phyloP scores from a whole-genome alignment of 805 yeast genomes.

The Kuraishia ogatae region DNA sequence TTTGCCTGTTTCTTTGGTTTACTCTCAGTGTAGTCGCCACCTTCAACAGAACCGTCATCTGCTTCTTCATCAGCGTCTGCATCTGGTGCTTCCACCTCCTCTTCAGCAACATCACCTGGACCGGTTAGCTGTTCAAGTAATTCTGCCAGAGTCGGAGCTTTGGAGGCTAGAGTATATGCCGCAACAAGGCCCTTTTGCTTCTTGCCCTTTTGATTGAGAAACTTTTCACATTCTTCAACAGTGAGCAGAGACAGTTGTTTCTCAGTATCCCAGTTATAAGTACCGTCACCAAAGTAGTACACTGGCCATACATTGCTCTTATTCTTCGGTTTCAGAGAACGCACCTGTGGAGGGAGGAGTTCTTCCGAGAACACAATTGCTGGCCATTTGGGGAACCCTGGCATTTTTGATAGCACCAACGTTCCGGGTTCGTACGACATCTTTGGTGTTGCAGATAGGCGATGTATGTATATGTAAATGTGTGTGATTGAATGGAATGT shows the following conservation, averaged over 20 bases:
- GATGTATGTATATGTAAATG: not conserved
- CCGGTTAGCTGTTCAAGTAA: conserved; percentile 1
- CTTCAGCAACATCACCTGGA: not conserved
- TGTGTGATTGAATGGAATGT: not conserved
- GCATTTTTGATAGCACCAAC: conserved; percentile 35
- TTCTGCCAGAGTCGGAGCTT: conserved; percentile 4
- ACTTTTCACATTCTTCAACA: conserved; percentile 3
- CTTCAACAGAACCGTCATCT: too few species aligned
- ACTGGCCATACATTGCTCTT: conserved; percentile 1
- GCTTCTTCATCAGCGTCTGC: conserved; percentile 5
- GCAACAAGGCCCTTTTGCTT: conserved; percentile 6
- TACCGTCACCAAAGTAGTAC: conserved; percentile 23
- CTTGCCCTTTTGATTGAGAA: conserved; percentile 3
- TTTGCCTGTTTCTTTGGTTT: conserved; percentile 11
- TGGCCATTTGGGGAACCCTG: conserved; percentile 41
- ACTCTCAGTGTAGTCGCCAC: conserved; percentile 11
- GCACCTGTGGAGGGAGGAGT: conserved; percentile 20
- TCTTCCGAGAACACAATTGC: conserved; percentile 29
- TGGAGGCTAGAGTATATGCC: conserved; percentile 6
- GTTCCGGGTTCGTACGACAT: conserved; percentile 14
- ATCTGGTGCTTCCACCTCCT: conserved; percentile 1
- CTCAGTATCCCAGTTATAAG: conserved; percentile 33
- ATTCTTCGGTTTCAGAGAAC: conserved; percentile 23
- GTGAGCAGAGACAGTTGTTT: conserved; percentile 8
- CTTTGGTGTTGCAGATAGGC: not conserved